Evolutionary conservation across 2,329 filamentous ascomycete genomes (phyloP).

Genomic region (Chaetoscypha palmicola): DNA sequence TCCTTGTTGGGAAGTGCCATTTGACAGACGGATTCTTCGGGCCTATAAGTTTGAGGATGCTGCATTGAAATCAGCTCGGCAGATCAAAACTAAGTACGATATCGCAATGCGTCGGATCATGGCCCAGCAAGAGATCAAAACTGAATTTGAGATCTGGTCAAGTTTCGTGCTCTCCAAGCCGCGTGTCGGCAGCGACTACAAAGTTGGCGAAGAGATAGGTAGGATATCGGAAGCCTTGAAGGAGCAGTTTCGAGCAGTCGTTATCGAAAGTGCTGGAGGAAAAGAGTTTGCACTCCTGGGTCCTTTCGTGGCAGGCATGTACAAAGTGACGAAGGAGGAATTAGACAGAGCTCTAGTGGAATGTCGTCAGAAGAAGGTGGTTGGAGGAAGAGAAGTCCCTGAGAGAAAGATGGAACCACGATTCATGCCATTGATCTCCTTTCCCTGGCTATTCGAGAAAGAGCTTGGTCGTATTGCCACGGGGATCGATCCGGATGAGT

Average conservation of each 20-base stretch:
- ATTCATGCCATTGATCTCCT: constrained; percentile 77
- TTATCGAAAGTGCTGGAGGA: constrained; percentile 57
- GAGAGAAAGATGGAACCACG: constrained; percentile 36
- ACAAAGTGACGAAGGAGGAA: constrained; percentile 70
- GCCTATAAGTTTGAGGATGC: constrained; percentile 50
- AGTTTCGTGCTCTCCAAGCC: constrained; percentile 75
- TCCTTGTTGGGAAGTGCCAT: constrained; percentile 64
- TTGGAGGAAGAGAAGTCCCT: constrained; percentile 34
- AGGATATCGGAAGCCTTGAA: constrained; percentile 59
- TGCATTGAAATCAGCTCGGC: constrained; percentile 50
- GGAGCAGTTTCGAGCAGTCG: constrained; percentile 59
- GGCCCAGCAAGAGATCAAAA: constrained; percentile 73
- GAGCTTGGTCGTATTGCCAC: constrained; percentile 65
- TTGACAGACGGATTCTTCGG: constrained; percentile 67
- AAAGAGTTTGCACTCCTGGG: constrained; percentile 52
- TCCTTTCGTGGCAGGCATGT: constrained; percentile 80
- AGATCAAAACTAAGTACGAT: constrained; percentile 74
- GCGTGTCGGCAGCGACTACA: constrained; percentile 69
- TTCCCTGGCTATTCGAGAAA: constrained; percentile 82
- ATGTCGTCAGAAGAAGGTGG: constrained; percentile 33
- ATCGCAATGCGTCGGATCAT: constrained; percentile 69
- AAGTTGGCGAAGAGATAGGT: constrained; percentile 77
- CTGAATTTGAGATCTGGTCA: constrained; percentile 89
- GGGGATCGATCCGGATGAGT: constrained; percentile 24
- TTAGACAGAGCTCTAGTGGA: constrained; percentile 52